phyloP scores from a whole-genome alignment of 768 basidiomycete species.

The Pleurotus ostreatus region DNA sequence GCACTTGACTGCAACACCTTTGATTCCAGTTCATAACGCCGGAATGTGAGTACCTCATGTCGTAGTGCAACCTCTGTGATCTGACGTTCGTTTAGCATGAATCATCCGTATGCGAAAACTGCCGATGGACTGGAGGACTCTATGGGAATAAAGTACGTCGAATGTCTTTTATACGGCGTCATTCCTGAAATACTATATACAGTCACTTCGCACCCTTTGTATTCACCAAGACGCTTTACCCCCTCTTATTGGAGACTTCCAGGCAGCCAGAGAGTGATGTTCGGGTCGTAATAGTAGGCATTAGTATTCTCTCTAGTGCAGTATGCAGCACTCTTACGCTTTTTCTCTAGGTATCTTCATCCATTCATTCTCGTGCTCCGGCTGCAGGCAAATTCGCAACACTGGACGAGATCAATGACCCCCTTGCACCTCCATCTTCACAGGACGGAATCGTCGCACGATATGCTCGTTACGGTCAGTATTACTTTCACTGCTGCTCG shows the following conservation, averaged over 20 bases:
- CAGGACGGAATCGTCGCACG: constrained; percentile 8
- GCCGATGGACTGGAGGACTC: constrained; percentile 11
- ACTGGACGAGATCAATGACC: constrained; percentile 18
- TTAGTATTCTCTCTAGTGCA: neutral
- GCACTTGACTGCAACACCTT: neutral
- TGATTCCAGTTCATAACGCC: constrained; percentile 1
- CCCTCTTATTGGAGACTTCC: constrained; percentile 8
- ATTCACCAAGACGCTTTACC: constrained; percentile 10
- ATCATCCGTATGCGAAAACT: constrained; percentile 11
- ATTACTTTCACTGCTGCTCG: neutral
- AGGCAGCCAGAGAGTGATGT: constrained; percentile 8
- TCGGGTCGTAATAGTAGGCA: constrained; percentile 9
- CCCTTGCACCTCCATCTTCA: constrained; percentile 10
- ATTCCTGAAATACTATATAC: neutral
- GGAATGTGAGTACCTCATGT: neutral
- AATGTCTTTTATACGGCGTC: neutral
- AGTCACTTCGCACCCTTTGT: constrained; percentile 13
- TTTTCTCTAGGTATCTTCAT: constrained; percentile 12
- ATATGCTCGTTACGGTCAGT: constrained; percentile 14
- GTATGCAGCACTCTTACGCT: neutral
- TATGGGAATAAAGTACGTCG: constrained; percentile 11
- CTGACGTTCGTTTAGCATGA: constrained; percentile 5
- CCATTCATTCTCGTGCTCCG: constrained; percentile 9
- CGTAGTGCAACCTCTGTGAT: neutral
- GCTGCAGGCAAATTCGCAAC: constrained; percentile 14